Conservation (phyloP, 352 stramenopile species). For the Halophytophthora batemanensis region DNA sequence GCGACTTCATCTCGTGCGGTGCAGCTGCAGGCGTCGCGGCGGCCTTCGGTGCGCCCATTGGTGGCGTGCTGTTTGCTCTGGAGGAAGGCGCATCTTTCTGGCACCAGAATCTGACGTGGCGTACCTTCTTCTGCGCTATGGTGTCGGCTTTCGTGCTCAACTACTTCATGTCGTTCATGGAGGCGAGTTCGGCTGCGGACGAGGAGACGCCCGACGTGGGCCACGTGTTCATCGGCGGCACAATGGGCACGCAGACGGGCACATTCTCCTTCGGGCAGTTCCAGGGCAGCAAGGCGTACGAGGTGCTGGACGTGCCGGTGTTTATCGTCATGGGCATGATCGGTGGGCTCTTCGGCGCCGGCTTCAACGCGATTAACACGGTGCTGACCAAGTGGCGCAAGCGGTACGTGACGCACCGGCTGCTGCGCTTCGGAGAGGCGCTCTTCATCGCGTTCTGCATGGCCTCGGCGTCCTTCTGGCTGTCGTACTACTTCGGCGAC, state of each 20-base stretch:
- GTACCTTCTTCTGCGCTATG: conserved; percentile 97
- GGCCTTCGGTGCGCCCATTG: conserved; percentile 97
- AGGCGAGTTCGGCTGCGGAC: conserved; percentile 37
- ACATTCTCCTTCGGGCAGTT: conserved; percentile 90
- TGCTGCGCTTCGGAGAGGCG: conserved; percentile 62
- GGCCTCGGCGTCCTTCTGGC: conserved; percentile 69
- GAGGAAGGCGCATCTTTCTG: conserved; percentile 98
- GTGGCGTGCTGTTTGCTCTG: conserved; percentile 96
- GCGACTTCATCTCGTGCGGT: conserved; percentile 97
- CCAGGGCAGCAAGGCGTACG: conserved; percentile 86
- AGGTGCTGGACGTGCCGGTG: conserved; percentile 93
- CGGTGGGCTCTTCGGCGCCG: conserved; percentile 95
- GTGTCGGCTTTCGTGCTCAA: conserved; percentile 84
- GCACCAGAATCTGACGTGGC: conserved; percentile 98
- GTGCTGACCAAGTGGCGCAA: conserved; percentile 86
- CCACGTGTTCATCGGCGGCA: conserved; percentile 59
- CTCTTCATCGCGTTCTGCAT: conserved; percentile 65
- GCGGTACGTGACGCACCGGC: conserved; percentile 57
- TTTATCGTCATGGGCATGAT: conserved; percentile 97
- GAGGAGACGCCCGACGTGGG: conserved; percentile 25
- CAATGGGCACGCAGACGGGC: conserved; percentile 73
- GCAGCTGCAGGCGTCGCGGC: conserved; percentile 96
- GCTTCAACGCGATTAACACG: conserved; percentile 96
- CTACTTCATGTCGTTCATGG: conserved; percentile 82
- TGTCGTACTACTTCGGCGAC: conserved; percentile 74